phyloP scores from a whole-genome alignment of 148 eudicot species.

The Camellia granthamiana region DNA sequence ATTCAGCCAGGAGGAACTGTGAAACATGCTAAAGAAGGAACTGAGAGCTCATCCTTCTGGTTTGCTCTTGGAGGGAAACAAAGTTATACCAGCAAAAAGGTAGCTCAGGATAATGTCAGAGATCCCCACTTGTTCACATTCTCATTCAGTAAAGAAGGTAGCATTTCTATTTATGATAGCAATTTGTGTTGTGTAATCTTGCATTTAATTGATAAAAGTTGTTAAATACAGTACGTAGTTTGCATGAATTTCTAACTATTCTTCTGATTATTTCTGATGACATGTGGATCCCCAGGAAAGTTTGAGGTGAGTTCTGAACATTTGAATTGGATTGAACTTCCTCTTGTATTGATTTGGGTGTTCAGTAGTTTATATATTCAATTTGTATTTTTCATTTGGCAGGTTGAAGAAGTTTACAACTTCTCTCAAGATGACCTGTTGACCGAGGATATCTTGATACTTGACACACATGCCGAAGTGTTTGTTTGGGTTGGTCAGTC shows the following conservation, averaged over 20 bases:
- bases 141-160: constrained; percentile 76
- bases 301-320: constrained; percentile 62
- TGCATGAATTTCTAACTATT: constrained; percentile 30
- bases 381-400: constrained; percentile 12
- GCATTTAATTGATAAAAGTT: background rate
- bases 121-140: constrained; percentile 89
- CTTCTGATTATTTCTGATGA: constrained; percentile 26
- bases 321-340: constrained; percentile 3
- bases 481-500: constrained; percentile 98
- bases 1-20: constrained; percentile 69
- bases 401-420: constrained; percentile 93
- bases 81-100: constrained; percentile 70
- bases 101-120: constrained; percentile 61
- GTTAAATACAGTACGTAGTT: constrained; percentile 8
- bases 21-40: constrained; percentile 97
- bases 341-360: background rate
- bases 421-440: constrained; percentile 95
- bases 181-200: background rate
- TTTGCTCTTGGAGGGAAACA: constrained; percentile 93
- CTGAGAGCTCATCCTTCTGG: constrained; percentile 95
- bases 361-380: background rate
- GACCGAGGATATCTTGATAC: constrained; percentile 92
- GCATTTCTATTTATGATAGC: constrained; percentile 13
- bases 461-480: constrained; percentile 93
- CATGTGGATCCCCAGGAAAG: constrained; percentile 59